Evolutionary conservation across 176 grass and related monocot genomes (phyloP).

Genomic region (Aegilops tauschii): DNA sequence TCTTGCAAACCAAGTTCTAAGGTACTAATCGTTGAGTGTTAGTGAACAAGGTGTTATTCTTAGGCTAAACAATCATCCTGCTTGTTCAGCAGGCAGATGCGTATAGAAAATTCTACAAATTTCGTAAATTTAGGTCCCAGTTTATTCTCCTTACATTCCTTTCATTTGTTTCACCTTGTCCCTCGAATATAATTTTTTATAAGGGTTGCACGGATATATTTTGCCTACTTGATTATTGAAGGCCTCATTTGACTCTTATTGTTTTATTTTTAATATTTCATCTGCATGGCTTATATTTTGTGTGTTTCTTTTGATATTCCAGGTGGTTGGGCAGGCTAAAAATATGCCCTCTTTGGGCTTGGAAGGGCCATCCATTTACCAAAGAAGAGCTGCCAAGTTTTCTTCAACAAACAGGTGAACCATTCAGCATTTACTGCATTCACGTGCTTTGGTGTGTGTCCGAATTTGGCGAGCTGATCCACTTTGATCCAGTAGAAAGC

Average conservation of each 20-base stretch:
- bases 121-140: slow-evolving; percentile 13
- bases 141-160: not conserved
- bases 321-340: slow-evolving; percentile 60
- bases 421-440: slow-evolving; percentile 20
- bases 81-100: not conserved
- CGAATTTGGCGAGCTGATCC: not conserved
- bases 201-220: not conserved
- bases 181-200: not conserved
- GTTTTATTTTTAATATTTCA: slow-evolving; percentile 16
- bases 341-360: slow-evolving; percentile 85
- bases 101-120: not conserved
- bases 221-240: slow-evolving; percentile 16
- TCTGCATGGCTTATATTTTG: slow-evolving; percentile 25
- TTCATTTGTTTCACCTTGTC: not conserved
- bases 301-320: slow-evolving; percentile 35
- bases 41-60: slow-evolving; percentile 6
- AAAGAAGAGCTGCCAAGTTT: slow-evolving; percentile 76
- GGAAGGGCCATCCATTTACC: slow-evolving; percentile 79
- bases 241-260: not conserved
- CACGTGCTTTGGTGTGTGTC: not conserved
- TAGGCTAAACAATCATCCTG: slow-evolving; percentile 27
- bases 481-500: not conserved
- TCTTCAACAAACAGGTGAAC: slow-evolving; percentile 51
- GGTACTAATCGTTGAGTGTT: slow-evolving; percentile 46
- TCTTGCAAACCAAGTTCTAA: slow-evolving; percentile 46